Base-by-base conservation (phyloP, 1,139 yeast genomes). In the Candida sojae region DNA sequence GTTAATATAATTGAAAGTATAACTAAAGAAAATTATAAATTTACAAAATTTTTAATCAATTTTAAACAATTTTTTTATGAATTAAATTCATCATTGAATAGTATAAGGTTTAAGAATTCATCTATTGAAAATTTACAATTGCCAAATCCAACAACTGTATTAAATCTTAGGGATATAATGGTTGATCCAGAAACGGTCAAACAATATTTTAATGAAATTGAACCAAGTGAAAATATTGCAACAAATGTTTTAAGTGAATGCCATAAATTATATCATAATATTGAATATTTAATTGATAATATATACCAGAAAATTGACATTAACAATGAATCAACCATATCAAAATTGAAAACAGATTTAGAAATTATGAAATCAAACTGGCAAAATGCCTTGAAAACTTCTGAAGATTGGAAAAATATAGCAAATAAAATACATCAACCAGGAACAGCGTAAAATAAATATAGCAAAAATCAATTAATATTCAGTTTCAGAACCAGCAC, bases 391-490 rank as follows among this genome's bases (percentile, higher is more conserved):
- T 62, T 77, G 51, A 70, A 67, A 43, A 74, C 80, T 1, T 66
- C 75, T 34, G 82, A 79, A 35, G 70, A 72, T 49, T 79, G 82
- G 83, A 73, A 72, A 47, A 62, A 58, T n/a, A 30, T 53, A 30
- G 54, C 52, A 10, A 42, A 44, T 21, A 38, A 35, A 8, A 35
- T 9, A 4, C n/a, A 8, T 9, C 29, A 21, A n/a, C 39, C 39
- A 35, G 28, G 8, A 35, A 11, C 39, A 4, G 11, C 21, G 3
- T 17, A 17, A 17, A 17, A 17, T 17, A 17, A 17, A 17, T 17
- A 17, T 17, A 2, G 21, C 21, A 17, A 17, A 17, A 17, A 17
- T 17, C 21, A 17, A 6, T 36, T 28, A 36, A 25, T 25, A 36
- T 23, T 36, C 39, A 36, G 29, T 29, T 11, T 38, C 41, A 11